These are phyloP conservation scores for Moricandia moricandioides DNA, from an alignment of 345 rosid species.

Conservation along the genomic window DNA sequence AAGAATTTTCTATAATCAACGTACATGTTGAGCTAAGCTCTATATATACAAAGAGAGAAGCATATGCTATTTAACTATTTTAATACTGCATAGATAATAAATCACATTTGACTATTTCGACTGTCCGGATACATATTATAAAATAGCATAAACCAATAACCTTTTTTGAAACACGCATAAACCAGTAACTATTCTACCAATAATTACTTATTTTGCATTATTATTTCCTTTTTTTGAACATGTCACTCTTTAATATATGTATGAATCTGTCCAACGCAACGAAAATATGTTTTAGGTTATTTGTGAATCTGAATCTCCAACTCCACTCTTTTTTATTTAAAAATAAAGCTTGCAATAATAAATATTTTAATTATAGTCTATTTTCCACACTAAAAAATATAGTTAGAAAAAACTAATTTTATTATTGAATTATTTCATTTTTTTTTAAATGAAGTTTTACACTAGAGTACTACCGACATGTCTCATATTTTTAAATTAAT, in stretches of 20 bases:
- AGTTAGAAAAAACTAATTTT: too few relatives aligned
- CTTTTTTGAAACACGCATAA: neutral
- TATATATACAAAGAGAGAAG: neutral
- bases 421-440: too few relatives aligned
- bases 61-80: neutral
- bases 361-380: too few relatives aligned
- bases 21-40: conserved; percentile 8
- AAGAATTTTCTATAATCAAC: conserved; percentile 27
- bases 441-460: too few relatives aligned
- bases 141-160: neutral
- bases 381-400: too few relatives aligned
- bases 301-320: too few relatives aligned
- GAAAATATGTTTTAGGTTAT: neutral
- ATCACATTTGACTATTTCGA: conserved; percentile 23
- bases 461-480: too few relatives aligned
- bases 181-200: conserved; percentile 1
- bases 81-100: conserved; percentile 3
- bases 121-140: neutral
- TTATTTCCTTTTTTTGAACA: neutral
- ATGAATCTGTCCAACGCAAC: neutral
- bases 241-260: too few relatives aligned
- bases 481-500: neutral
- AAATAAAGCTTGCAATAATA: too few relatives aligned
- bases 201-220: neutral
- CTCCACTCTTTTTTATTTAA: too few relatives aligned